phyloP scores from a whole-genome alignment of 345 rosid species.

The Cochlearia excelsa region DNA sequence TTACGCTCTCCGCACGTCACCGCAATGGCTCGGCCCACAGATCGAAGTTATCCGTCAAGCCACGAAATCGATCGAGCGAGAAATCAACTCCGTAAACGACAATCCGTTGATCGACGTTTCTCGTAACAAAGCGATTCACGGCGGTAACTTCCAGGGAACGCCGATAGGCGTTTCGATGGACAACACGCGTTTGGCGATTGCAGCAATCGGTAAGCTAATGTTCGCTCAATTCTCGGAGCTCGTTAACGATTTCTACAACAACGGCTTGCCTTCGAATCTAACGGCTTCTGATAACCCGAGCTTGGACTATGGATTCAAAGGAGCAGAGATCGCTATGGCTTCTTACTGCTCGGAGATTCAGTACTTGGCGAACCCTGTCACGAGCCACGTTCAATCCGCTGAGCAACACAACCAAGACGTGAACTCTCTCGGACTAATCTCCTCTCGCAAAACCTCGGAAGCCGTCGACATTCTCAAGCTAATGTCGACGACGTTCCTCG shows the following conservation, averaged over 20 bases:
- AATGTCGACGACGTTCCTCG: slow-evolving; percentile 64
- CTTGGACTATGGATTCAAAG: slow-evolving; percentile 74
- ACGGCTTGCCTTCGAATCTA: slow-evolving; percentile 77
- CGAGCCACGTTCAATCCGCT: slow-evolving; percentile 71
- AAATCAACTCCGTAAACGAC: slow-evolving; percentile 77
- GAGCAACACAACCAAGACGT: slow-evolving; percentile 83
- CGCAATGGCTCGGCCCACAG: slow-evolving; percentile 83
- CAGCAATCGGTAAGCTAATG: slow-evolving; percentile 77
- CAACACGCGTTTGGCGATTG: slow-evolving; percentile 60
- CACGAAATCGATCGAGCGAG: slow-evolving; percentile 68
- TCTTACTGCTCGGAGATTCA: slow-evolving; percentile 79
- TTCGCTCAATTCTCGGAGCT: slow-evolving; percentile 77
- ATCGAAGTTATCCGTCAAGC: slow-evolving; percentile 65
- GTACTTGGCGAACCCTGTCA: slow-evolving; percentile 68
- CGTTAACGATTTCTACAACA: slow-evolving; percentile 74
- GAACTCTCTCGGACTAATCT: slow-evolving; percentile 67
- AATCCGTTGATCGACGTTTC: slow-evolving; percentile 76
- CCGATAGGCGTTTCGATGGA: slow-evolving; percentile 90
- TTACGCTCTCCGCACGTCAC: slow-evolving; percentile 72
- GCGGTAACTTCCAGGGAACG: slow-evolving; percentile 84
- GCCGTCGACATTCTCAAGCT: slow-evolving; percentile 65
- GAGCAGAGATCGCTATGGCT: slow-evolving; percentile 87
- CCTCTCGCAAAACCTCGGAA: slow-evolving; percentile 61
- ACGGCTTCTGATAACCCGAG: slow-evolving; percentile 63
- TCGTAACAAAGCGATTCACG: slow-evolving; percentile 64